Evolutionary conservation across 2,329 filamentous ascomycete genomes (phyloP), one percentile per base, ranked within the genome.

Genomic region (Diaporthe caulivora): DNA sequence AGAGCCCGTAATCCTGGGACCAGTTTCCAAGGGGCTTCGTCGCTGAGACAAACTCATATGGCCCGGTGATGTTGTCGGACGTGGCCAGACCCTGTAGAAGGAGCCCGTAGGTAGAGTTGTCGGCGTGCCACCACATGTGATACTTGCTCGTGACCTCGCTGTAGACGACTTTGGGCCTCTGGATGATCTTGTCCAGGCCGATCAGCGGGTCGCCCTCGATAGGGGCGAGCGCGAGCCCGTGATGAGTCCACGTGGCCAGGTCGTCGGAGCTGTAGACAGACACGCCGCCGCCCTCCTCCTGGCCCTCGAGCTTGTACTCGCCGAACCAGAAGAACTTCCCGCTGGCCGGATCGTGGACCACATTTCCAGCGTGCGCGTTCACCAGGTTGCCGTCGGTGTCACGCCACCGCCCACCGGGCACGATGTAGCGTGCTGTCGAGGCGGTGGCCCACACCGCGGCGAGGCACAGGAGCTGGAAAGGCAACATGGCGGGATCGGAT

Each of bases 181-280:
- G 90, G 37, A 92, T 92, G 57, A 92, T 88, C 76, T 86, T 87
- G 4, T 86, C 79, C 0, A 88, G 86, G 0, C 87, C 87, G 58
- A 92, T 88, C 75, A 88, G 88, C 0, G 85, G 83, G 73, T 91
- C 87, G 0, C 86, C 89, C 42, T 87, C 82, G 34, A 90, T 81
- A 0, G 90, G 87, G 67, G 85, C 87, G 84, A 92, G 80, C 1
- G 90, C 90, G 51, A 91, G 79, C 0, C 90, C 90, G 73, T 91
- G 88, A 54, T 80, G 84, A 26, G 86, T 82, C 90, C 90, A 92
- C 0, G 89, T 92, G 2, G 87, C 88, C 2, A 92, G 81, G 75
- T 92, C 89, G 26, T 88, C 84, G 0, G 90, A 92, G 78, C 88
- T 91, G 78, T 90, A 90, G 0, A 91, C 90, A 0, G 88, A 87